Percentiles rank a stretch among this genome's conserved stretches.
Evolutionary conservation across 2,329 filamentous ascomycete genomes (phyloP).

Genomic region (Cercospora sojina): DNA sequence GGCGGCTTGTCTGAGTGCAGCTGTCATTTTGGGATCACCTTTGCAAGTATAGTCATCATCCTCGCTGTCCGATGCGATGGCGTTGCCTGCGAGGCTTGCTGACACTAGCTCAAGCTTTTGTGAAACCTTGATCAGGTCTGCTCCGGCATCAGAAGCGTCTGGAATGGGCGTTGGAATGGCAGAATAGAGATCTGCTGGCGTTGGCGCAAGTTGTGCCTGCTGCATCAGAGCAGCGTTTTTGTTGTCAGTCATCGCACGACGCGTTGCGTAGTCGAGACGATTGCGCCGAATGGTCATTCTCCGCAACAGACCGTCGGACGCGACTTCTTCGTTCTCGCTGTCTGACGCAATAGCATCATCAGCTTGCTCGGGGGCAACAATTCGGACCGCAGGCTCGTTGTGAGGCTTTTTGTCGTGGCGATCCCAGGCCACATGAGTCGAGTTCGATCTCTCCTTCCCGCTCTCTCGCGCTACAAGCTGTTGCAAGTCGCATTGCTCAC

Average conservation of each 20-base stretch:
- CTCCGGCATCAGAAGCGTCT: constrained; percentile 2
- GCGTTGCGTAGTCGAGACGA: constrained; percentile 19
- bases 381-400: not conserved
- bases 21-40: constrained; percentile 3
- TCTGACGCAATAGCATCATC: constrained; percentile 26
- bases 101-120: constrained; percentile 4
- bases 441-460: not conserved
- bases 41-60: constrained; percentile 14
- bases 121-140: constrained; percentile 8
- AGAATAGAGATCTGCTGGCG: not conserved
- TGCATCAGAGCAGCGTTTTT: constrained; percentile 4
- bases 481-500: constrained; percentile 7
- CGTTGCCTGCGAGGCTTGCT: constrained; percentile 8
- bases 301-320: not conserved
- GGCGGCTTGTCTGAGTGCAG: constrained; percentile 4
- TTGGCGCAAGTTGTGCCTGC: not conserved
- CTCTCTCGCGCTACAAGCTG: not conserved
- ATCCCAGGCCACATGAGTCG: not conserved
- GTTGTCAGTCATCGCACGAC: constrained; percentile 17
- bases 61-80: constrained; percentile 10
- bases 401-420: not conserved
- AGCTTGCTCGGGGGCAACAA: constrained; percentile 8
- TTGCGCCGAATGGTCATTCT: constrained; percentile 7
- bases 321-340: constrained; percentile 21
- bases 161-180: constrained; percentile 2